Evolutionary conservation across 768 basidiomycete genomes (phyloP).

Genomic region (Tulasnella sp.): DNA sequence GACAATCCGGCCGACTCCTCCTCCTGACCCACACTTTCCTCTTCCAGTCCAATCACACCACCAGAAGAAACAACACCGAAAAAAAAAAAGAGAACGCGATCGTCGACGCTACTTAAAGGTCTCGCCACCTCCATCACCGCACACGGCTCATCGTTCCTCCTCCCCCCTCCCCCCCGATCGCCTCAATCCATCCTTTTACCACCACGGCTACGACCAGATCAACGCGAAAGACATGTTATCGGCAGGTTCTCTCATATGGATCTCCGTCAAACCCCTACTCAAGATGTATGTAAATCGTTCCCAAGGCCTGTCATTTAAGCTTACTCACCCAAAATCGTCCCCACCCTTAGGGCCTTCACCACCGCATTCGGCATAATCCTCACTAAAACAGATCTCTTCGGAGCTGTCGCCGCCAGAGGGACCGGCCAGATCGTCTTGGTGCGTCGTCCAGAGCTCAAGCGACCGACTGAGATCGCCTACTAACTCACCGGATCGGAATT

Average conservation of each 20-base stretch:
- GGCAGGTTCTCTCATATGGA: constrained; percentile 60
- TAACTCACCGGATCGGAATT: not conserved
- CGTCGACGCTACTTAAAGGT: not conserved
- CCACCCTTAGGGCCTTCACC: constrained; percentile 54
- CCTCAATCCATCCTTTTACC: not conserved
- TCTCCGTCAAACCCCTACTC: constrained; percentile 61
- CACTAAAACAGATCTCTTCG: constrained; percentile 64
- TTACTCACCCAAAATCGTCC: constrained; percentile 28
- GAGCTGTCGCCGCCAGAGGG: constrained; percentile 60
- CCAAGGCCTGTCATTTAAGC: constrained; percentile 27
- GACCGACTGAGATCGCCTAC: not conserved
- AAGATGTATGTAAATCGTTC: constrained; percentile 53
- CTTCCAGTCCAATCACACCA: not conserved
- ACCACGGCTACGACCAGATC: not conserved
- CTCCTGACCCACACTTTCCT: not conserved
- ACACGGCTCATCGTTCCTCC: not conserved
- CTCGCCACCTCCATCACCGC: not conserved
- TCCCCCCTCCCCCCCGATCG: not conserved
- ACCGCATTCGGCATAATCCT: constrained; percentile 59
- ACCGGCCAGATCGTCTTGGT: constrained; percentile 65
- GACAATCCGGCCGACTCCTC: not conserved
- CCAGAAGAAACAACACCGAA: too few relatives aligned
- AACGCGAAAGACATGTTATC: constrained; percentile 37
- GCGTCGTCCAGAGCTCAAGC: constrained; percentile 26
- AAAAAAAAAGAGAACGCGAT: not conserved